phyloP scores from a whole-genome alignment of 441 rosid genomes.

The Populus hybrid region DNA sequence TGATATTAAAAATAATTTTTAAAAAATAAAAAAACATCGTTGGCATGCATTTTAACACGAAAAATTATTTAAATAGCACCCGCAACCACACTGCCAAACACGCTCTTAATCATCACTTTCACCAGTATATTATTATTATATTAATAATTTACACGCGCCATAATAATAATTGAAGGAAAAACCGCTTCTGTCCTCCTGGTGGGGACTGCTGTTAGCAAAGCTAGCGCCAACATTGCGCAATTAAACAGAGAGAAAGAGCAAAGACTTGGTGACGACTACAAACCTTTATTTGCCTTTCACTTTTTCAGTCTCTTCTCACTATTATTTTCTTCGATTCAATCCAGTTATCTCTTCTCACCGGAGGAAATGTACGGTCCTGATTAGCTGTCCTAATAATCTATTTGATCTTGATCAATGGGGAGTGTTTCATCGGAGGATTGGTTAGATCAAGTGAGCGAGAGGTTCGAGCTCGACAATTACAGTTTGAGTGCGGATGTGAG shows the following conservation, averaged over 20 bases:
- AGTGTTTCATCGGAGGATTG: constrained; percentile 59
- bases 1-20: no score
- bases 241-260: not conserved
- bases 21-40: no score
- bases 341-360: not conserved
- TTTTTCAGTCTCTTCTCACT: not conserved
- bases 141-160: not conserved
- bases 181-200: not conserved
- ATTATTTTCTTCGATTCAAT: not conserved
- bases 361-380: not conserved
- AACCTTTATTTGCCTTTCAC: not conserved
- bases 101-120: not conserved
- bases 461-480: constrained; percentile 63
- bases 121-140: not conserved
- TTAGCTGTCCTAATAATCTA: not conserved
- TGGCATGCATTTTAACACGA: no score
- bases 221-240: constrained; percentile 4
- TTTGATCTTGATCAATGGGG: constrained; percentile 37
- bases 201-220: constrained; percentile 10
- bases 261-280: not conserved
- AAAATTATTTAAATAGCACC: no score
- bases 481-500: constrained; percentile 84
- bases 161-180: not conserved
- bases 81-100: no score
- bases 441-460: constrained; percentile 55